These are phyloP conservation scores for Carex littledalei DNA, from an alignment of 176 grass and related monocot genomes.

Conservation along the genomic window DNA sequence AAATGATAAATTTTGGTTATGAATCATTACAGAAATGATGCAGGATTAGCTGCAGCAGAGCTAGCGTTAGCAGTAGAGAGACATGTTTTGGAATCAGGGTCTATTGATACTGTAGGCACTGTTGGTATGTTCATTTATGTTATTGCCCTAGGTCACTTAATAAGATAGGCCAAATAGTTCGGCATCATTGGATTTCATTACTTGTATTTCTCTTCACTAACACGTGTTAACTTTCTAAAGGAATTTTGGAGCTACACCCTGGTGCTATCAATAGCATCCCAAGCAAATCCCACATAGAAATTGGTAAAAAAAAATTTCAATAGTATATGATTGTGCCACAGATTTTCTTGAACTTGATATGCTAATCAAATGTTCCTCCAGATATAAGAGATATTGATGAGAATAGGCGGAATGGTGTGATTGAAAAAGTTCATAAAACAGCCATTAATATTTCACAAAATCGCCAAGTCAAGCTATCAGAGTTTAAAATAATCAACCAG, in stretches of 20 bases:
- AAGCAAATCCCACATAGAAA: slow-evolving; percentile 96
- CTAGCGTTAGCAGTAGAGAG: slow-evolving; percentile 82
- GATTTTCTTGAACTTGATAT: background rate
- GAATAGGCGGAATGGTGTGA: slow-evolving; percentile 74
- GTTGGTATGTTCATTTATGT: slow-evolving; percentile 44
- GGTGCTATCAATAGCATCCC: slow-evolving; percentile 97
- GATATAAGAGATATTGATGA: slow-evolving; percentile 81
- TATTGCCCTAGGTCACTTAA: background rate
- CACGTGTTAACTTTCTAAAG: slow-evolving; percentile 27
- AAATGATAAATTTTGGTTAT: background rate
- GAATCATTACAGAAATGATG: slow-evolving; percentile 67
- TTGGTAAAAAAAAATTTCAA: slow-evolving; percentile 47
- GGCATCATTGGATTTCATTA: background rate
- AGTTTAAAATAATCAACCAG: slow-evolving; percentile 87
- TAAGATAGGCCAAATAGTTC: background rate
- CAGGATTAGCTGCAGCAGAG: slow-evolving; percentile 80
- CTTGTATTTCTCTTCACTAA: slow-evolving; percentile 23
- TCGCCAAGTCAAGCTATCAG: slow-evolving; percentile 55
- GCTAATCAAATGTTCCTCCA: slow-evolving; percentile 29
- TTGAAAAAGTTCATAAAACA: slow-evolving; percentile 59
- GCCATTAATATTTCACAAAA: slow-evolving; percentile 57
- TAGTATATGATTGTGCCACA: background rate
- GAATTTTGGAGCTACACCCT: slow-evolving; percentile 95
- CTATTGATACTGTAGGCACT: slow-evolving; percentile 88
- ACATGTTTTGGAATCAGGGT: slow-evolving; percentile 84